Base-by-base conservation (phyloP, 371 early-diverging fungal genomes). In the Parasitella parasitica region DNA sequence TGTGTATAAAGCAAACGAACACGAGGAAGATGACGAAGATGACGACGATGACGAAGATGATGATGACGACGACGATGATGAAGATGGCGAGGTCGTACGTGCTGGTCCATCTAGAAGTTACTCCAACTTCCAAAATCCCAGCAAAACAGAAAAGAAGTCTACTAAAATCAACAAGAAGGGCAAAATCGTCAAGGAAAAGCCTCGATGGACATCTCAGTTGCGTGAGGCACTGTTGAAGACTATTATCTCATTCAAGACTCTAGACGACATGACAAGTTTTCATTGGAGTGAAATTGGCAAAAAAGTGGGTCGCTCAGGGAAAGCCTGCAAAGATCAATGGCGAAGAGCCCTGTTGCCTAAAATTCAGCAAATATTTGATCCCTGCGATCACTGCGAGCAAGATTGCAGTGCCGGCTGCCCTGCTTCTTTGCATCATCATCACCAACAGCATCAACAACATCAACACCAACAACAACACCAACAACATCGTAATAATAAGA, bases 251-350 rank as follows among this genome's bases (percentile, higher is more conserved):
- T 70, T 74, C 11, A 79, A 76, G 37, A 30, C 63, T 8, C 32
- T 79, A n/a, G 65, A 64, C 28, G 69, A 73, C 32, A 76, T 79
- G 76, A 32, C 69, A 32, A 63, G 71, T 2, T 75, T 72, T 57
- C 48, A 61, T 38, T 79, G 79, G 79, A 59, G 62, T 18, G 26
- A n/a, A 9, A 72, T 79, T 48, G 62, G 76, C 18, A 9, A 18
- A 7, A 27, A 54, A 5, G 71, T 72, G 2, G 72, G 72, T 1
- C 57, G 73, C 1, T 32, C 66, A 22, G 66, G 65, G 12, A 79
- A 79, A 51, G 72, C 79, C 2, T 79, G 79, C 27, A 79, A 79
- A 26, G 76, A 76, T 64, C 79, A 79, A 51, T 79, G 79, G 79
- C 61, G 75, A 58, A 73, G 76, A 12, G 79, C 71, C 27, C 53